These are phyloP conservation scores for Acanthamoeba triangularis DNA, from an alignment of 208 protist genomes.

Conservation along the genomic window DNA sequence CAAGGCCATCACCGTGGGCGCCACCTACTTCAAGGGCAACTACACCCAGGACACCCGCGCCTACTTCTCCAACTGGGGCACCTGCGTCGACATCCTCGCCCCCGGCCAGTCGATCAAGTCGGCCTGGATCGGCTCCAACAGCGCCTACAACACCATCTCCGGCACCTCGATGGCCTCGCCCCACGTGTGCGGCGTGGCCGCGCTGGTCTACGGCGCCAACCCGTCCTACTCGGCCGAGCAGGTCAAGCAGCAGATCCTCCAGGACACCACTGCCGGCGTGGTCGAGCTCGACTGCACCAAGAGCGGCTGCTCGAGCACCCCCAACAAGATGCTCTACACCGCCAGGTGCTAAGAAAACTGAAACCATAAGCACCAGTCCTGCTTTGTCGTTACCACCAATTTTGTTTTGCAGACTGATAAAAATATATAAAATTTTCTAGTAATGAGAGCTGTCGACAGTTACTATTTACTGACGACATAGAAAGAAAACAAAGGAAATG, in stretches of 20 bases:
- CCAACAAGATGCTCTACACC: conserved; percentile 66
- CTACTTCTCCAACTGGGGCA: conserved; percentile 79
- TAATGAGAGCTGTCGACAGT: no score
- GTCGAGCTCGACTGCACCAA: conserved; percentile 35
- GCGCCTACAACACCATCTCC: conserved; percentile 59
- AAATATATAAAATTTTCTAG: no score
- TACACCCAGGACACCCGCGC: conserved; percentile 16
- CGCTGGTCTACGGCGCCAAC: conserved; percentile 64
- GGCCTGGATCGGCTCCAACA: conserved; percentile 71
- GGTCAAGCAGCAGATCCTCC: neutral
- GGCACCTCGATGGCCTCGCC: conserved; percentile 80
- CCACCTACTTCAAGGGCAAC: conserved; percentile 41
- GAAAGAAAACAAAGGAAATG: no score
- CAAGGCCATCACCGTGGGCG: conserved; percentile 77
- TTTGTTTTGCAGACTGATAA: no score
- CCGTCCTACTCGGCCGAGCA: neutral
- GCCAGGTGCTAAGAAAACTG: neutral
- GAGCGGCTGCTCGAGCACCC: conserved; percentile 17
- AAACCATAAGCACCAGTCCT: no score
- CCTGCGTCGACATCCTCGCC: conserved; percentile 69
- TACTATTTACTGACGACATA: no score
- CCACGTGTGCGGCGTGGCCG: conserved; percentile 75
- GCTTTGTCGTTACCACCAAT: no score
- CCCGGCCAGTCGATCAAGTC: conserved; percentile 74
- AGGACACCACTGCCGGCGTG: neutral